Percentiles rank a stretch among this genome's conserved stretches.
phyloP scores from a whole-genome alignment of 179 eudicot species.

The Carnegiea gigantea region DNA sequence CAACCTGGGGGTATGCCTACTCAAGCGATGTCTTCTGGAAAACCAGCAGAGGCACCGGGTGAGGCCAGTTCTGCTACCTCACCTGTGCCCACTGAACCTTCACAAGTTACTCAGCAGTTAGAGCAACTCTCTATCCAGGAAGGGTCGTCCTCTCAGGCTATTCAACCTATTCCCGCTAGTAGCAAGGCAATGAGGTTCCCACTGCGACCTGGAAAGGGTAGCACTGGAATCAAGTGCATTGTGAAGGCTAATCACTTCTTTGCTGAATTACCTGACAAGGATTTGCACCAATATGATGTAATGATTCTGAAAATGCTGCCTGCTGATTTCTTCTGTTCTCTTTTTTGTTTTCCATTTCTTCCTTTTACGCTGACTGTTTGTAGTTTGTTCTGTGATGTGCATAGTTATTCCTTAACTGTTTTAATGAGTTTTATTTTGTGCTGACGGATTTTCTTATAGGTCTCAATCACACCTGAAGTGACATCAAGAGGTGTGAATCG shows the following conservation, averaged over 20 bases:
- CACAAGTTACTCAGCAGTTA: conserved; percentile 47
- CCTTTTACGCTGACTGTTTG: neutral
- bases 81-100: conserved; percentile 33
- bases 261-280: conserved; percentile 86
- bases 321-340: neutral
- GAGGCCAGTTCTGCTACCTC: conserved; percentile 45
- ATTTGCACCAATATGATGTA: conserved; percentile 92
- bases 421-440: neutral
- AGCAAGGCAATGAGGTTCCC: conserved; percentile 86
- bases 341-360: neutral
- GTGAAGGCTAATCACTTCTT: conserved; percentile 95
- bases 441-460: conserved; percentile 38
- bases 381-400: neutral
- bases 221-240: conserved; percentile 54
- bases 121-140: conserved; percentile 53
- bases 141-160: conserved; percentile 49
- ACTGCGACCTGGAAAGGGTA: conserved; percentile 85
- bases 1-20: conserved; percentile 53
- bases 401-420: neutral
- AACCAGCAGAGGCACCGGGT: conserved; percentile 35
- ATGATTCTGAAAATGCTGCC: conserved; percentile 16
- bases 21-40: conserved; percentile 43
- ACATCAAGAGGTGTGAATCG: conserved; percentile 87
- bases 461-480: conserved; percentile 81
- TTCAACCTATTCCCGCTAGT: conserved; percentile 64